Percentiles rank a stretch among this genome's conserved stretches.
Evolutionary conservation across 1,284 basidiomycete species (phyloP).

Genomic region (Ganoderma lucidum): DNA sequence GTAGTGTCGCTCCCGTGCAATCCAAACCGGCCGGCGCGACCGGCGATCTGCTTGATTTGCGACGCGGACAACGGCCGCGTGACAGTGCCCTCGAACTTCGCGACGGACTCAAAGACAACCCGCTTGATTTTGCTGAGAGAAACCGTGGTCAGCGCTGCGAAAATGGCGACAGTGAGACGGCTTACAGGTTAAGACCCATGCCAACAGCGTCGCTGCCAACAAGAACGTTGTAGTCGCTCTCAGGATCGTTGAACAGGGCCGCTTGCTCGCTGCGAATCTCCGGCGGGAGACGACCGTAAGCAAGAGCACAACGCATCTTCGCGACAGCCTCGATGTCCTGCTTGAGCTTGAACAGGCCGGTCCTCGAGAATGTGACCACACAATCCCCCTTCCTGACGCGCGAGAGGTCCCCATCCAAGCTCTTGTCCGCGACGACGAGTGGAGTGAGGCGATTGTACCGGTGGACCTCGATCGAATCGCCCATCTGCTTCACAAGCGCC

Average conservation of each 20-base stretch:
- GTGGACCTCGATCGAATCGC: slow-evolving; percentile 86
- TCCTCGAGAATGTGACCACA: slow-evolving; percentile 87
- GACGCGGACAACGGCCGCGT: slow-evolving; percentile 72
- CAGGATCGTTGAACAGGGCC: slow-evolving; percentile 83
- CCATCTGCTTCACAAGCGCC: slow-evolving; percentile 74
- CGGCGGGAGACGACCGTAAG: slow-evolving; percentile 90
- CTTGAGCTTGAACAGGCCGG: slow-evolving; percentile 84
- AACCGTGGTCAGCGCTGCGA: slow-evolving; percentile 3
- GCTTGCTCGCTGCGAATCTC: slow-evolving; percentile 93
- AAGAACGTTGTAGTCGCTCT: slow-evolving; percentile 84
- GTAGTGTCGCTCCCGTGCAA: slow-evolving; percentile 62
- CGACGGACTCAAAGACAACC: slow-evolving; percentile 83
- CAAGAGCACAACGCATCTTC: slow-evolving; percentile 84
- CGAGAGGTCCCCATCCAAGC: slow-evolving; percentile 70
- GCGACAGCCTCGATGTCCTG: slow-evolving; percentile 73
- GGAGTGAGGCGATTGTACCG: slow-evolving; percentile 92
- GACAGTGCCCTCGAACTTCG: slow-evolving; percentile 74
- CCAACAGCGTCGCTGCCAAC: slow-evolving; percentile 95
- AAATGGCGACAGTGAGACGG: slow-evolving; percentile 27
- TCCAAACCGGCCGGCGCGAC: slow-evolving; percentile 94
- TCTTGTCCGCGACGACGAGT: slow-evolving; percentile 72
- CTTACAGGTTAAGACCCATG: slow-evolving; percentile 94
- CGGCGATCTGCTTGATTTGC: slow-evolving; percentile 96
- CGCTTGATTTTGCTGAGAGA: slow-evolving; percentile 86
- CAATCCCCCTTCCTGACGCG: slow-evolving; percentile 88